Percentiles rank a stretch among this genome's conserved stretches.
phyloP scores from a whole-genome alignment of 2,329 filamentous ascomycete genomes.

The Grosmannia clavigera region DNA sequence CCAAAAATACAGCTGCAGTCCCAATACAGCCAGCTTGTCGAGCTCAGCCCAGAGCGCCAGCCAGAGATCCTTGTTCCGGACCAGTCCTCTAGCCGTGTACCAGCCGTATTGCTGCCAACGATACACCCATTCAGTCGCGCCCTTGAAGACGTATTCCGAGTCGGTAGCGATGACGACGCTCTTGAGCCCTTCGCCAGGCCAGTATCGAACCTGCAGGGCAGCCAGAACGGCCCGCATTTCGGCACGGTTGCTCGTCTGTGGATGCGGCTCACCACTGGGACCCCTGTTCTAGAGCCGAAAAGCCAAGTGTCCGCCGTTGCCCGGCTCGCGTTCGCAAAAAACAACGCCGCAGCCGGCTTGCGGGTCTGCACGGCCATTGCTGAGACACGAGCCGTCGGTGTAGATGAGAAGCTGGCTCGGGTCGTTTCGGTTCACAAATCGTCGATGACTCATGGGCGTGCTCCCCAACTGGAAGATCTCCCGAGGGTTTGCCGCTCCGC shows the following conservation, averaged over 20 bases:
- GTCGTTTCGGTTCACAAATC: background rate
- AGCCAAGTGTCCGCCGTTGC: background rate
- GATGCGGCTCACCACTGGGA: conserved; percentile 17
- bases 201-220: conserved; percentile 28
- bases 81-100: conserved; percentile 17
- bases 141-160: conserved; percentile 30
- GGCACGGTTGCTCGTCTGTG: conserved; percentile 31
- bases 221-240: conserved; percentile 33
- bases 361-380: conserved; percentile 17
- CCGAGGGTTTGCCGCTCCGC: background rate
- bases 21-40: background rate
- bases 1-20: conserved; percentile 19
- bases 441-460: background rate
- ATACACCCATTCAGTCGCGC: conserved; percentile 26
- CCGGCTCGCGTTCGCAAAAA: conserved; percentile 15
- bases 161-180: conserved; percentile 35
- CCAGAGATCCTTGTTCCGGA: conserved; percentile 32
- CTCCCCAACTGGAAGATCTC: background rate
- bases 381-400: conserved; percentile 24
- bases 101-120: conserved; percentile 28
- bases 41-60: conserved; percentile 21
- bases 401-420: background rate
- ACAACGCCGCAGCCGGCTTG: conserved; percentile 16
- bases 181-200: conserved; percentile 26
- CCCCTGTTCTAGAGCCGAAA: conserved; percentile 23